Conservation (phyloP, 805 yeast species). For the Blastobotrys robertii region DNA sequence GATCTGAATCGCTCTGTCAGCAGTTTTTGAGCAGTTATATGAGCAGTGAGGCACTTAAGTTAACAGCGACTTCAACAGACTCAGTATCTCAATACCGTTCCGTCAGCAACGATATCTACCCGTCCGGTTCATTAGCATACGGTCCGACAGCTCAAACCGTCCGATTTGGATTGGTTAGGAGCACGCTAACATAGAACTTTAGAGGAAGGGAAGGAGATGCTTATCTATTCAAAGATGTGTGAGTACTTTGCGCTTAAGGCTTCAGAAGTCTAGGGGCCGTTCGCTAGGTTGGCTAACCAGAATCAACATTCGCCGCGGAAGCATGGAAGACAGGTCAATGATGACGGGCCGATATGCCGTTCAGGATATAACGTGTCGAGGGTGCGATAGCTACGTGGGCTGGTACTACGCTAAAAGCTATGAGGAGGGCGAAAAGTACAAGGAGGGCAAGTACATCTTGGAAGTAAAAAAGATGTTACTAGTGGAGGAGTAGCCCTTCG, state of each 20-base stretch:
- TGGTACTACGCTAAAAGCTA: slow-evolving; percentile 53
- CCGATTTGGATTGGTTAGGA: too few relatives aligned
- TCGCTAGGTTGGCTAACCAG: slow-evolving; percentile 11
- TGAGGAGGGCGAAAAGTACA: slow-evolving; percentile 39
- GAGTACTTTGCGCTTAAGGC: slow-evolving; percentile 10
- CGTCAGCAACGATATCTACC: too few relatives aligned
- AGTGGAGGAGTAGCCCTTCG: slow-evolving; percentile 1
- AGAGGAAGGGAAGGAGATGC: slow-evolving; percentile 52
- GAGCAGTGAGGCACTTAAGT: too few relatives aligned
- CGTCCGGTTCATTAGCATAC: too few relatives aligned
- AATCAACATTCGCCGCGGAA: slow-evolving; percentile 34
- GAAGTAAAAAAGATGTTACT: slow-evolving; percentile 27
- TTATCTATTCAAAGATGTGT: slow-evolving; percentile 39
- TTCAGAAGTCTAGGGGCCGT: not conserved
- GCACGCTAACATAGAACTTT: slow-evolving; percentile 30
- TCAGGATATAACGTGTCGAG: slow-evolving; percentile 46
- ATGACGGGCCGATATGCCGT: slow-evolving; percentile 51
- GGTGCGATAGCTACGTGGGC: slow-evolving; percentile 45
- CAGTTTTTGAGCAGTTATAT: too few relatives aligned
- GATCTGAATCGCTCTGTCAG: too few relatives aligned
- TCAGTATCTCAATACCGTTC: too few relatives aligned
- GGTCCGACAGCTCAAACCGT: too few relatives aligned
- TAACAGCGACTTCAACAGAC: too few relatives aligned
- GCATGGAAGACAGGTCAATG: slow-evolving; percentile 38
- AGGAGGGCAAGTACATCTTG: slow-evolving; percentile 52